Conservation (phyloP, 306 rosid genomes). For the Vigna mungo region DNA sequence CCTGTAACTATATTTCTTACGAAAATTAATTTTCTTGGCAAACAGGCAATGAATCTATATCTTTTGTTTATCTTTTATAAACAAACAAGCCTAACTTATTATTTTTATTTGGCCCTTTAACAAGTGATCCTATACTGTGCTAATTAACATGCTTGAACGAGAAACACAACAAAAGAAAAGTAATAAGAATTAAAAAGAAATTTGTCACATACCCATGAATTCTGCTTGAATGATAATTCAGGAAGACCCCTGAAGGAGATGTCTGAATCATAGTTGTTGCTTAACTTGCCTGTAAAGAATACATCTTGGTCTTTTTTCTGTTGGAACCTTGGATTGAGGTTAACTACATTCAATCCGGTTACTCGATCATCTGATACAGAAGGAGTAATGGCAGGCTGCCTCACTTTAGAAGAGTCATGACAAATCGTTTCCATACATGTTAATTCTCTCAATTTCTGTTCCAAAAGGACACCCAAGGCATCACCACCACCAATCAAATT, state of each 20-base stretch:
- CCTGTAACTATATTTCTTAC: background rate
- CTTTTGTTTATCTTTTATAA: conserved; percentile 5
- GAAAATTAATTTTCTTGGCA: background rate
- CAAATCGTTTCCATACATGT: conserved; percentile 60
- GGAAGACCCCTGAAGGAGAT: conserved; percentile 58
- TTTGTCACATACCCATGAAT: conserved; percentile 65
- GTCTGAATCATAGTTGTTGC: conserved; percentile 51
- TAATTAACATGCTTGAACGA: conserved; percentile 2
- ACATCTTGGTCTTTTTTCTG: conserved; percentile 55
- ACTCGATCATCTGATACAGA: conserved; percentile 47
- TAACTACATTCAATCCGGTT: conserved; percentile 47
- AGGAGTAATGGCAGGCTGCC: conserved; percentile 53
- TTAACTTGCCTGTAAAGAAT: conserved; percentile 42
- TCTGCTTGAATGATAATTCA: conserved; percentile 55
- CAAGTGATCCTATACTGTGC: conserved; percentile 14
- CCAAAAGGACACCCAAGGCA: conserved; percentile 86
- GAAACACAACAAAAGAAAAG: background rate
- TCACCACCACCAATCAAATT: conserved; percentile 81
- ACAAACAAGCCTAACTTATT: background rate
- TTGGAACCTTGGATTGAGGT: conserved; percentile 44
- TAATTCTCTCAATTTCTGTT: conserved; percentile 83
- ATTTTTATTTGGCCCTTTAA: conserved; percentile 11
- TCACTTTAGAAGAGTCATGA: conserved; percentile 52
- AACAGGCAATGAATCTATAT: conserved; percentile 2
- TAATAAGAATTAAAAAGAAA: conserved; percentile 1